Percentiles rank a stretch among this genome's conserved stretches.
Evolutionary conservation across 2,329 filamentous ascomycete species (phyloP).

Genomic region (Paraconiothyrium sp.): DNA sequence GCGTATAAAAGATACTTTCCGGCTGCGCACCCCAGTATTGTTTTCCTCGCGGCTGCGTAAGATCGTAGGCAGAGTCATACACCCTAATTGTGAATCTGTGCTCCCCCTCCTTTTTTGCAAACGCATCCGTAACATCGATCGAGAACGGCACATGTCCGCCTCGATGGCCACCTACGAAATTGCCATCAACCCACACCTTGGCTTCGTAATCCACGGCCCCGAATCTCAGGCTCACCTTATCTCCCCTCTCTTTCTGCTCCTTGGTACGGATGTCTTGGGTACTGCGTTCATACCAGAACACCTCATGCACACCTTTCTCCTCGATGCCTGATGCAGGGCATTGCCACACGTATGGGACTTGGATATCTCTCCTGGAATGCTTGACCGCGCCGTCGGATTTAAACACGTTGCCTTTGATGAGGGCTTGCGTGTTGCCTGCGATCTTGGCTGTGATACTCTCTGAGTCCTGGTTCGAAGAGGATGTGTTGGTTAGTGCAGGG

Average conservation of each 20-base stretch:
- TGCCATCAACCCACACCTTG: constrained; percentile 65
- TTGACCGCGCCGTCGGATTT: constrained; percentile 43
- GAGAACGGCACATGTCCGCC: constrained; percentile 68
- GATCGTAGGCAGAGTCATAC: constrained; percentile 70
- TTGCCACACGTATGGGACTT: constrained; percentile 73
- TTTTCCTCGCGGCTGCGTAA: constrained; percentile 73
- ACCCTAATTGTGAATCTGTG: constrained; percentile 65
- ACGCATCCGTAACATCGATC: constrained; percentile 65
- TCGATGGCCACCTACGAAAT: constrained; percentile 63
- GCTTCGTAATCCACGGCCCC: constrained; percentile 71
- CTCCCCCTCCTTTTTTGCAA: constrained; percentile 21
- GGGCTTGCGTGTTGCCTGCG: constrained; percentile 58
- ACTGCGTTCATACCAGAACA: constrained; percentile 71
- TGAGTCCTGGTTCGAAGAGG: constrained; percentile 29
- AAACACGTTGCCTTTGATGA: constrained; percentile 58
- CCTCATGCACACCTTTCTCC: constrained; percentile 70
- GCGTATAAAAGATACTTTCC: constrained; percentile 69
- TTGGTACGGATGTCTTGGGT: constrained; percentile 61
- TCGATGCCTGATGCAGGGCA: constrained; percentile 70
- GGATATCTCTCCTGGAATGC: constrained; percentile 63
- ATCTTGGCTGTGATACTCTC: constrained; percentile 59
- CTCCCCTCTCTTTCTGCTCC: constrained; percentile 52
- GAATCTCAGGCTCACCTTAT: constrained; percentile 62
- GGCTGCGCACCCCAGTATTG: constrained; percentile 71
- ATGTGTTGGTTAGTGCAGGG: constrained; percentile 27